Evolutionary conservation across 2,329 filamentous ascomycete species (phyloP).

Genomic region (Westerdykella sp.): DNA sequence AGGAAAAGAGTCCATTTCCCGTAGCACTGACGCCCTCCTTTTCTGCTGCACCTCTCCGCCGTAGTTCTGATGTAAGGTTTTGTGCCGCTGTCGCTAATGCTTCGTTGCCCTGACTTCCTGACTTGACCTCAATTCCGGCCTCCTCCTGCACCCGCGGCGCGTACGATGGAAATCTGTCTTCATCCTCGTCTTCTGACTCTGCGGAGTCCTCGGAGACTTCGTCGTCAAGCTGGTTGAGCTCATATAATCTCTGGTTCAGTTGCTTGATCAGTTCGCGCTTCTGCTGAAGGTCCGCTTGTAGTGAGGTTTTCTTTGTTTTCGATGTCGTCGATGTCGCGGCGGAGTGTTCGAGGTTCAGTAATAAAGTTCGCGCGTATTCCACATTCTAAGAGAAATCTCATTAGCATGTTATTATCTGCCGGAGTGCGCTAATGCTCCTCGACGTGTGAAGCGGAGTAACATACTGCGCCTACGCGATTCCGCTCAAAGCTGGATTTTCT

Average conservation of each 20-base stretch:
- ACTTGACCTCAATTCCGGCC: constrained; percentile 29
- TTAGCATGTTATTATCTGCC: constrained; percentile 2
- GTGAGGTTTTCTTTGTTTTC: constrained; percentile 50
- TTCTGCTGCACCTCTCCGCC: constrained; percentile 21
- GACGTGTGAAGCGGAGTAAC: constrained; percentile 11
- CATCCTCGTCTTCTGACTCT: constrained; percentile 39
- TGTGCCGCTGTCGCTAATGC: constrained; percentile 30
- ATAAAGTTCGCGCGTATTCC: constrained; percentile 61
- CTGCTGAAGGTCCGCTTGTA: constrained; percentile 57
- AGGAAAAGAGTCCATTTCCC: constrained; percentile 39
- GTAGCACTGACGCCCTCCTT: constrained; percentile 22
- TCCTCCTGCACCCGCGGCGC: constrained; percentile 35
- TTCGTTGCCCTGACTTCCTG: constrained; percentile 24
- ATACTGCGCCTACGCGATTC: constrained; percentile 51
- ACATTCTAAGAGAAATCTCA: constrained; percentile 54
- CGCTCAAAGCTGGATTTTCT: constrained; percentile 61
- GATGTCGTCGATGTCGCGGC: constrained; percentile 40
- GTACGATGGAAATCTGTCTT: constrained; percentile 38
- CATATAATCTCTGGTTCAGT: constrained; percentile 59
- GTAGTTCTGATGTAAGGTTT: constrained; percentile 30
- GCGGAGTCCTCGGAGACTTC: constrained; percentile 28
- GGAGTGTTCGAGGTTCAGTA: constrained; percentile 66
- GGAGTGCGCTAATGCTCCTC: not conserved
- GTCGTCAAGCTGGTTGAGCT: constrained; percentile 57
- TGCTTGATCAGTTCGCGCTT: constrained; percentile 63